A percentile compares a stretch with the other conserved stretches of the same genome.
Conservation (phyloP, 2,329 filamentous ascomycete genomes). For the Colletotrichum euphorbiae region DNA sequence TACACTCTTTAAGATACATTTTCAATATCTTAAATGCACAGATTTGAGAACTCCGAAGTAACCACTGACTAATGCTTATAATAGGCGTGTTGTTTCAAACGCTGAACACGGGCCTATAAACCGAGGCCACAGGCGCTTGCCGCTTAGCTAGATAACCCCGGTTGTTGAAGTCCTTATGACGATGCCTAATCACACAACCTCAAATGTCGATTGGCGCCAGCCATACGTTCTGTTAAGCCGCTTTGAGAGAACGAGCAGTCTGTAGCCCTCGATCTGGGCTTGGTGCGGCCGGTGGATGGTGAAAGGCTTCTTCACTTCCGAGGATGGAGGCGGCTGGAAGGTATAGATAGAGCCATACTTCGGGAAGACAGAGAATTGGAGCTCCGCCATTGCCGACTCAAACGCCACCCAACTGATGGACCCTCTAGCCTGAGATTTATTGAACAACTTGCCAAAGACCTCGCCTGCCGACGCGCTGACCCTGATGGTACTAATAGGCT, state of each 20-base stretch:
- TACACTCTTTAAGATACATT: too few species aligned
- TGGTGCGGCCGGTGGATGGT: constrained; percentile 20
- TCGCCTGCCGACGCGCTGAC: constrained; percentile 52
- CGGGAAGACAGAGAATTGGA: constrained; percentile 56
- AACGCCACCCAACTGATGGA: constrained; percentile 53
- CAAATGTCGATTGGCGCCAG: constrained; percentile 51
- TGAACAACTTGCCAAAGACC: constrained; percentile 54
- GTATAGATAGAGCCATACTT: constrained; percentile 57
- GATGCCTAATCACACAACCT: too few species aligned
- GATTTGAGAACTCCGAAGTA: too few species aligned
- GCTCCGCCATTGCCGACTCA: constrained; percentile 54
- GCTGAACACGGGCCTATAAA: too few species aligned
- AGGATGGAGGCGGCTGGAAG: constrained; percentile 48
- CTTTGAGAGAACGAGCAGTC: constrained; percentile 45
- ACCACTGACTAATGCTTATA: too few species aligned
- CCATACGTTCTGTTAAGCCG: constrained; percentile 51
- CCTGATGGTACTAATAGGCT: too few species aligned
- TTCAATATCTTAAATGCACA: too few species aligned
- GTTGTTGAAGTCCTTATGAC: too few species aligned
- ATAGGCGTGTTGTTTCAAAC: too few species aligned
- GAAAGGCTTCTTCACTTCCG: constrained; percentile 39
- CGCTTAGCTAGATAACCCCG: too few species aligned
- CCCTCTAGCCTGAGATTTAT: constrained; percentile 46
- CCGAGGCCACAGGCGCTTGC: too few species aligned
- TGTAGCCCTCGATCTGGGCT: constrained; percentile 51